Evolutionary conservation across 306 rosid species (phyloP).

Genomic region (Corylus heterophylla): DNA sequence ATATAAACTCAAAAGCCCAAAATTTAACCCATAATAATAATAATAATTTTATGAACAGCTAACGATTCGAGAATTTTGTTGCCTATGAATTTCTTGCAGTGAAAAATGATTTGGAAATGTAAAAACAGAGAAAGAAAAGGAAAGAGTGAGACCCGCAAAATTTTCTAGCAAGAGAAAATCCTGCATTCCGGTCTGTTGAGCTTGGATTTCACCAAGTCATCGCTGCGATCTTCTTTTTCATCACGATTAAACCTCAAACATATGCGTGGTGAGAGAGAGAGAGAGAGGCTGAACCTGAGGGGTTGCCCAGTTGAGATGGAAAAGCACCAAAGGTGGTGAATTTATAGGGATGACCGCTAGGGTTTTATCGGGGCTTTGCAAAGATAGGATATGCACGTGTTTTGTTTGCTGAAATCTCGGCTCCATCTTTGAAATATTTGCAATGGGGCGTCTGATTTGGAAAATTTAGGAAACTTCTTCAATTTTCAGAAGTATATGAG

Average conservation of each 20-base stretch:
- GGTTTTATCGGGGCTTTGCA: neutral
- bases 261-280: too few species aligned
- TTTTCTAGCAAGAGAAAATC: conserved; percentile 6
- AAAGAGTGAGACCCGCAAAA: conserved; percentile 62
- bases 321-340: neutral
- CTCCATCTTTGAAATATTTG: too few species aligned
- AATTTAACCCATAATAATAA: neutral
- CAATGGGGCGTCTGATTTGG: too few species aligned
- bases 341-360: neutral
- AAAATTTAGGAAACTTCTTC: too few species aligned
- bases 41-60: neutral
- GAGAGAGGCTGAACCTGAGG: neutral
- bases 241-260: too few species aligned
- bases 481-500: too few species aligned
- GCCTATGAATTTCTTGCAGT: neutral
- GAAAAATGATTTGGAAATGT: neutral
- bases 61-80: neutral
- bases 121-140: neutral
- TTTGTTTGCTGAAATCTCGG: too few species aligned
- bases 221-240: too few species aligned
- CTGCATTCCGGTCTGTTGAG: too few species aligned
- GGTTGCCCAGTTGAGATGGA: neutral
- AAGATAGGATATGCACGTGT: neutral
- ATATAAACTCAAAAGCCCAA: neutral
- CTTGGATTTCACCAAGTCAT: too few species aligned